Base-by-base conservation (phyloP, 345 rosid species). In the Acer yangbiense region DNA sequence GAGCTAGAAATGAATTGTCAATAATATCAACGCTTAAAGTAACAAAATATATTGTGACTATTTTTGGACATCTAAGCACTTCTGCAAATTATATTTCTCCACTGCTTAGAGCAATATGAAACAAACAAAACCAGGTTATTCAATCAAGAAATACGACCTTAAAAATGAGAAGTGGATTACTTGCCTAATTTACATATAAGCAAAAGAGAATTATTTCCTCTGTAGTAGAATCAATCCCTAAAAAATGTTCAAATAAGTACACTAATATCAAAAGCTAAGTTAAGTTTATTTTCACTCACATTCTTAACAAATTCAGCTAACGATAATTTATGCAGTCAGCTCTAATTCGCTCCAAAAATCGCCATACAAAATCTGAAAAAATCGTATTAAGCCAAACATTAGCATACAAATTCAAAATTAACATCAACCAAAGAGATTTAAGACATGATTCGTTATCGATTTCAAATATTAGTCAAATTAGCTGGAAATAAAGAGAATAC, bases 171-270 rank as follows among this genome's bases (percentile, higher is more conserved):
- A 57, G 65, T 29, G 16, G 60, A 77, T 66, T 5, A 80, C 77
- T 88, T 75, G 90, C 98, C 89, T 84, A 95, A 78, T 89, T 91
- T 93, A 91, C 94, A 86, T 27, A 95, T 92, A 20, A 98, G 94
- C 85, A 83, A 71, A 67, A 95, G 97, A 43, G 86, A 35, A 35
- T 86, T 82, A 84, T 84, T 68, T 91, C 97, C 77, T 94, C 94
- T 11, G 85, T 41, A 4, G 74, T 5, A 23, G 84, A 74, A 78
- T 83, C 80, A 83, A 75, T 67, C 77, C 89, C 97, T 90, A 81
- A 64, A 35, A 4, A 64, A 17, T 12, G 6, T 52, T 60, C 64
- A 60, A 20, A 18, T 60, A n/a, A 20, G 64, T 21, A 60, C 10
- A 60, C 25, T n/a, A 60, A 10, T 20, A 60, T n/a, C 27, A n/a